These are phyloP conservation scores for Hymenoscyphus scutula DNA, from an alignment of 2,329 filamentous ascomycete species.

Conservation along the genomic window DNA sequence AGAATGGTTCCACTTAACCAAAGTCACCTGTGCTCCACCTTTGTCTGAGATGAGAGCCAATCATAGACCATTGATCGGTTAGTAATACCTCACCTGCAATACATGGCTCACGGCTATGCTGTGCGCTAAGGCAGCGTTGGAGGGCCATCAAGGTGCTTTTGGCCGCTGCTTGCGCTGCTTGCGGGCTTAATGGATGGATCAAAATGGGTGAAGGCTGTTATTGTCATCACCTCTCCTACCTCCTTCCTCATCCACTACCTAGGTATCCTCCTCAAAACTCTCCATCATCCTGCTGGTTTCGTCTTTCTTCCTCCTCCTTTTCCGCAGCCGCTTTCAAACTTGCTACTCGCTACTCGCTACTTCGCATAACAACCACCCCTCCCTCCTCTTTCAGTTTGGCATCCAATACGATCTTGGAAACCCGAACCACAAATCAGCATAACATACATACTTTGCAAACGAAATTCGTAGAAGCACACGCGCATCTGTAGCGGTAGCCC, in stretches of 20 bases:
- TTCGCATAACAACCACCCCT: background rate
- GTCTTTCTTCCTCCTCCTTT: background rate
- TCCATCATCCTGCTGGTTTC: background rate
- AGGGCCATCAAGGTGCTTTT: slow-evolving; percentile 5
- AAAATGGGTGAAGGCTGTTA: background rate
- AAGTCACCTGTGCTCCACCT: background rate
- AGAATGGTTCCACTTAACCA: background rate
- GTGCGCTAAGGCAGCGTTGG: background rate
- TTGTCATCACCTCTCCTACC: background rate
- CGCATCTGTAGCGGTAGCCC: background rate
- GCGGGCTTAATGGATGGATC: background rate
- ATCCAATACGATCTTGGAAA: background rate
- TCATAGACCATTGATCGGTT: background rate
- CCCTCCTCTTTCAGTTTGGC: background rate
- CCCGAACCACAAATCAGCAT: background rate
- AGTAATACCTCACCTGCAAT: background rate
- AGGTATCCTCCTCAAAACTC: background rate
- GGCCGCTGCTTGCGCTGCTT: slow-evolving; percentile 3
- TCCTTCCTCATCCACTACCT: background rate
- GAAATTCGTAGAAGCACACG: background rate
- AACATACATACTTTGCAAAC: background rate
- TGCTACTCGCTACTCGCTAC: background rate
- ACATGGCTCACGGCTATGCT: too few relatives aligned
- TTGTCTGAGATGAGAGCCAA: background rate
- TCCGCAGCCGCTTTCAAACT: background rate